These are phyloP conservation scores for Rostrohypoxylon terebratum DNA, from an alignment of 495 filamentous ascomycete species.

Conservation along the genomic window DNA sequence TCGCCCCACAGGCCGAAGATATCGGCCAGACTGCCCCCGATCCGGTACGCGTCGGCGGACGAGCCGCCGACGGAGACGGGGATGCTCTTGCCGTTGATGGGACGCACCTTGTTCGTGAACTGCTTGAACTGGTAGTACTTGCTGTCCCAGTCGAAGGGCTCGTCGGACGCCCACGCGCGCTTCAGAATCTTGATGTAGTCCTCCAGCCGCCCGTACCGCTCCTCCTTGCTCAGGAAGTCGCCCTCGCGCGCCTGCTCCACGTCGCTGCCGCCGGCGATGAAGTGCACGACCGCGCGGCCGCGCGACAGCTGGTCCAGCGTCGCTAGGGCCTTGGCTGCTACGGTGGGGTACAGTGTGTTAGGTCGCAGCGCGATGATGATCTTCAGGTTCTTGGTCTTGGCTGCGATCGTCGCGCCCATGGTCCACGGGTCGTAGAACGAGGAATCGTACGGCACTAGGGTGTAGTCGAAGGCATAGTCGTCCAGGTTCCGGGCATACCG, in stretches of 20 bases:
- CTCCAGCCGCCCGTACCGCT: constrained; percentile 64
- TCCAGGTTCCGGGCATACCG: constrained; percentile 64
- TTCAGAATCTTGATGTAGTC: constrained; percentile 66
- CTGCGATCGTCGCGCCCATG: constrained; percentile 62
- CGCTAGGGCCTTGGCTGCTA: constrained; percentile 67
- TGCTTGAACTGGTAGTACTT: constrained; percentile 64
- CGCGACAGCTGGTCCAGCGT: constrained; percentile 64
- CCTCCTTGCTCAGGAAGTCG: constrained; percentile 64
- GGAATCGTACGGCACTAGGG: constrained; percentile 65
- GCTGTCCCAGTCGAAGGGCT: constrained; percentile 66
- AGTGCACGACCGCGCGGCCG: constrained; percentile 66
- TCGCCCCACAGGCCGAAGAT: constrained; percentile 70
- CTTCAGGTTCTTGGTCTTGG: constrained; percentile 65
- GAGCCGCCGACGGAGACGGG: constrained; percentile 66
- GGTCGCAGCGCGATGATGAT: constrained; percentile 68
- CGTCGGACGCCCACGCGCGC: constrained; percentile 62
- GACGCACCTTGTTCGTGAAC: constrained; percentile 63
- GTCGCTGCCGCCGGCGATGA: constrained; percentile 67
- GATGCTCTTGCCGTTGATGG: constrained; percentile 59
- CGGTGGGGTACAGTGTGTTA: constrained; percentile 67
- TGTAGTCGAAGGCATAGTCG: constrained; percentile 67
- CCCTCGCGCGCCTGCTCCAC: constrained; percentile 65
- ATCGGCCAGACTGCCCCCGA: constrained; percentile 64
- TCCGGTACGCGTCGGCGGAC: constrained; percentile 64
- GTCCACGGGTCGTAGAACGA: constrained; percentile 65